phyloP scores from a whole-genome alignment of 2,329 filamentous ascomycete species.

The Epichloe hybrida region DNA sequence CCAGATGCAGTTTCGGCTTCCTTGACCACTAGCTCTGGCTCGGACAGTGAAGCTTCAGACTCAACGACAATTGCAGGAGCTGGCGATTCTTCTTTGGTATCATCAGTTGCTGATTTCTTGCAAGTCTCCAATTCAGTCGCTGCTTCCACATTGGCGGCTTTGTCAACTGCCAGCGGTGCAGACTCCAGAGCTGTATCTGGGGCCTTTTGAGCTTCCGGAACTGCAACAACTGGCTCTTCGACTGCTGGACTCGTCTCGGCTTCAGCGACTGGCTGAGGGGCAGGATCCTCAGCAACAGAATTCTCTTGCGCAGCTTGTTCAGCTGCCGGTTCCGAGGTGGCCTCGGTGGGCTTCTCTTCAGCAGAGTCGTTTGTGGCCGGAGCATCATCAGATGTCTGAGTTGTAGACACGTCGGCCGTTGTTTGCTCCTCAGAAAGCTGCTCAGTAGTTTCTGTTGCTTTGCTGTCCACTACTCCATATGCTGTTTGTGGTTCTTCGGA shows the following conservation, averaged over 20 bases:
- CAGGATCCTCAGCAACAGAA: background rate
- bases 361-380: background rate
- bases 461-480: background rate
- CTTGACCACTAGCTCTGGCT: background rate
- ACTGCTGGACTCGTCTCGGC: background rate
- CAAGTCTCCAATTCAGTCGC: background rate
- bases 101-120: background rate
- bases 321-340: background rate
- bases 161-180: background rate
- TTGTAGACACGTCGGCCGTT: background rate
- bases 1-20: background rate
- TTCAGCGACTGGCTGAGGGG: background rate
- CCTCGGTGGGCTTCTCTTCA: background rate
- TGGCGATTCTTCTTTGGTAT: background rate
- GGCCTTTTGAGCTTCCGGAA: background rate
- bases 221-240: background rate
- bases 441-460: background rate
- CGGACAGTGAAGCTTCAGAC: background rate
- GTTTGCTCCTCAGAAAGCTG: background rate
- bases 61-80: background rate
- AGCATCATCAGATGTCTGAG: background rate
- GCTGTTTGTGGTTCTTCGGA: background rate
- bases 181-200: background rate
- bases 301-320: constrained; percentile 1
- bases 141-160: background rate